Percentiles rank a stretch among this genome's conserved stretches.
These are phyloP conservation scores for Penicillium sp. DNA, from an alignment of 2,329 filamentous ascomycete species.

Conservation along the genomic window DNA sequence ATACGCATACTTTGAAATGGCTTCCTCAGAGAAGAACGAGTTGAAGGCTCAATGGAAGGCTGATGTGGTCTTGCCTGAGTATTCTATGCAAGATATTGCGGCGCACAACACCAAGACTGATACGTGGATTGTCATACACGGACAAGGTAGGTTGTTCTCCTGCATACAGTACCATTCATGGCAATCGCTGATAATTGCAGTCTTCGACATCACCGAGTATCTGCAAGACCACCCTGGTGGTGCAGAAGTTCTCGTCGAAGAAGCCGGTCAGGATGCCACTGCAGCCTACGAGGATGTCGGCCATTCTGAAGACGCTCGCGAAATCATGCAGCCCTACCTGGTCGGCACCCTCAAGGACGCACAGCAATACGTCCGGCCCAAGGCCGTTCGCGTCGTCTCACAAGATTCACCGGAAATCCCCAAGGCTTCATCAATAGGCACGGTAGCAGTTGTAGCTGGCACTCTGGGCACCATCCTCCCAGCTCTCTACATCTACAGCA, in stretches of 20 bases:
- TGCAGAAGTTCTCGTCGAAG: conserved; percentile 43
- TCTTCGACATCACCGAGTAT: conserved; percentile 63
- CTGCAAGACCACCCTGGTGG: conserved; percentile 59
- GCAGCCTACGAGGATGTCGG: conserved; percentile 46
- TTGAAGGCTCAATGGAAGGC: conserved; percentile 19
- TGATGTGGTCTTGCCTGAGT: conserved; percentile 22
- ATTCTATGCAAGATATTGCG: conserved; percentile 42
- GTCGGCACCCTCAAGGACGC: conserved; percentile 37
- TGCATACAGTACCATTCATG: too few relatives aligned
- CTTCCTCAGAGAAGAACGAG: conserved; percentile 15
- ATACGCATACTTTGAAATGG: conserved; percentile 1
- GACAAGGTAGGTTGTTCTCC: conserved; percentile 47
- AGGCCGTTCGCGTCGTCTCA: conserved; percentile 25
- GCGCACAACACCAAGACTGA: conserved; percentile 53
- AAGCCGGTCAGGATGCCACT: conserved; percentile 46
- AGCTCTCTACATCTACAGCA: conserved; percentile 14
- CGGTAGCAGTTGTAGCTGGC: conserved; percentile 27
- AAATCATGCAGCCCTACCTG: conserved; percentile 41
- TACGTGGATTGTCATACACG: conserved; percentile 59
- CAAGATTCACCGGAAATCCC: conserved; percentile 12
- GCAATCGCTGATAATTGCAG: conserved; percentile 34
- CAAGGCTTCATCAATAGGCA: conserved; percentile 26
- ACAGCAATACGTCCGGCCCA: conserved; percentile 20
- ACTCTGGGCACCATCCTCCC: conserved; percentile 11
- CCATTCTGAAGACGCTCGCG: conserved; percentile 48